A percentile compares a stretch with the other conserved stretches of the same genome.
These are phyloP conservation scores for Candida ipomoeae DNA, from an alignment of 805 yeast species.

Conservation along the genomic window DNA sequence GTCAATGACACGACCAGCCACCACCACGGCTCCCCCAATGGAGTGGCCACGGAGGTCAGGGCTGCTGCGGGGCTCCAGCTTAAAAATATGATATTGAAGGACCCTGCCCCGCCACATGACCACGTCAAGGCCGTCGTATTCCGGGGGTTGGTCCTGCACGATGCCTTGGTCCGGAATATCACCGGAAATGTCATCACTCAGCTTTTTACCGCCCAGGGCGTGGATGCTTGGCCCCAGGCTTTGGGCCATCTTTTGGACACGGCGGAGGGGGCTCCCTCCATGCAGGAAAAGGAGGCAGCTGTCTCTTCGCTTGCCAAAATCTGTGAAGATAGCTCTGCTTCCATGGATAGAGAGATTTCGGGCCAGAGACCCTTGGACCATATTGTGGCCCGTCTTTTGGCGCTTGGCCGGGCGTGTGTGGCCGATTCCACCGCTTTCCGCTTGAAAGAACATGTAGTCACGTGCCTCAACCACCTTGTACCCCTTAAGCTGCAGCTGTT, in stretches of 20 bases:
- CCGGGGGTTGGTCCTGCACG: constrained; percentile 52
- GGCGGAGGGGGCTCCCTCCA: constrained; percentile 18
- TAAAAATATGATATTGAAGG: constrained; percentile 64
- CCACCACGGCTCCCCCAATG: background rate
- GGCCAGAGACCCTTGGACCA: constrained; percentile 65
- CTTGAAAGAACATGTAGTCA: constrained; percentile 59
- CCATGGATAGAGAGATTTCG: constrained; percentile 60
- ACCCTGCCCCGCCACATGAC: constrained; percentile 27
- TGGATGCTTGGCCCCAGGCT: constrained; percentile 68
- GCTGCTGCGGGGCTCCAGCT: constrained; percentile 87
- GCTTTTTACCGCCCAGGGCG: constrained; percentile 64
- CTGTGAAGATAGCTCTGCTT: constrained; percentile 78
- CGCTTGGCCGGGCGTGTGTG: background rate
- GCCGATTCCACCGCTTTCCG: constrained; percentile 41
- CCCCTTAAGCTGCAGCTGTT: constrained; percentile 66
- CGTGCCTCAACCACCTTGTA: constrained; percentile 73
- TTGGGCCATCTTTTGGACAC: constrained; percentile 66
- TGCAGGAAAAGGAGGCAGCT: constrained; percentile 61
- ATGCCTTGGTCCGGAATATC: constrained; percentile 71
- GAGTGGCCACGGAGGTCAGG: constrained; percentile 53
- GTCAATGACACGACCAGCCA: constrained; percentile 41
- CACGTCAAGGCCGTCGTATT: constrained; percentile 42
- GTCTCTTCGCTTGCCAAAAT: constrained; percentile 79
- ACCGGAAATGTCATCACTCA: constrained; percentile 90
- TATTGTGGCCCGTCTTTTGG: constrained; percentile 38